Evolutionary conservation across 305 asterid species (phyloP), one percentile per base, ranked within the genome.

Genomic region (Ilex paraguariensis): DNA sequence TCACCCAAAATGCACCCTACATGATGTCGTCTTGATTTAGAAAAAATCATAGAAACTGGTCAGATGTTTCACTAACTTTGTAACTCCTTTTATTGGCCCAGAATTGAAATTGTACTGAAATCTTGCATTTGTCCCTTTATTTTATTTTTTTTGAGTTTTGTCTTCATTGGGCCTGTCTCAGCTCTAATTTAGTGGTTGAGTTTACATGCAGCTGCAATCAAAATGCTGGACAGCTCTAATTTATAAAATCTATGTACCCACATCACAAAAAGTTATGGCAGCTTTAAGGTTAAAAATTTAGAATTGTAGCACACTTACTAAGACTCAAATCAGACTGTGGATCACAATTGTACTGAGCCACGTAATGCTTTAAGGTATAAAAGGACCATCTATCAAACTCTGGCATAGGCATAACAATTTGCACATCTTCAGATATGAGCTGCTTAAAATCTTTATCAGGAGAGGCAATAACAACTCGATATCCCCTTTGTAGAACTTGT

Each of bases 381-480:
- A 87, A 91, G 44, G 98, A 91, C 98, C 98, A 91, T 77, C 98
- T 79, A 57, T 76, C 63, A 60, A 87, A 67, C 54, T 91, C 86
- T 7, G 88, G 84, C 50, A 91, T 31, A 51, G 98, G 98, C 63
- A 85, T 70, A 66, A 91, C 95, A 72, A 91, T 85, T 79, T 89
- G 97, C 65, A 91, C 97, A 68, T 87, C 93, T 69, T 87, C 90
- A 16, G 95, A 87, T 67, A 91, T 76, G 65, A 91, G 82, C 50
- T 91, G 98, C 85, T 87, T 91, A 79, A 91, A 91, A 75, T 91
- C 98, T 80, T 91, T 91, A 86, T 91, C 97, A 0, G 98, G 96
- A 48, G 97, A 89, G 62, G 97, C 97, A 73, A 91, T 69, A 33
- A 87, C 95, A 44, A 82, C 92, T 62, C 79, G 87, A 67, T 72